These are phyloP conservation scores for Diaporthe citrichinensis DNA, from an alignment of 2,329 filamentous ascomycete genomes.

Conservation along the genomic window DNA sequence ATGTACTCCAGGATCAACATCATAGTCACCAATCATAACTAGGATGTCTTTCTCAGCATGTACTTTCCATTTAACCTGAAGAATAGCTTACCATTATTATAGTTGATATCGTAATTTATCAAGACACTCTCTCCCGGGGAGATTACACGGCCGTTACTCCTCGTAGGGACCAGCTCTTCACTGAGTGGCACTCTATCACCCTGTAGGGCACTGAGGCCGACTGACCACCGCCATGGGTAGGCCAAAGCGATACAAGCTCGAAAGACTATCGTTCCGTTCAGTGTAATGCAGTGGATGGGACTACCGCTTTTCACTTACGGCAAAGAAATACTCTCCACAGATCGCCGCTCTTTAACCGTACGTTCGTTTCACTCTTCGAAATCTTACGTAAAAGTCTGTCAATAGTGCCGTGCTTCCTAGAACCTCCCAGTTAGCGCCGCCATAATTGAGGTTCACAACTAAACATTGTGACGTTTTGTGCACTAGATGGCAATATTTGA, in stretches of 20 bases:
- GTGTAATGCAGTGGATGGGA: neutral
- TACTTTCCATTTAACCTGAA: no score
- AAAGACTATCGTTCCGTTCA: neutral
- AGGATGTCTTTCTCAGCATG: neutral
- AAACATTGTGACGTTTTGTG: neutral
- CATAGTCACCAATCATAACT: slow-evolving; percentile 18
- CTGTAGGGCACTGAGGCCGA: neutral
- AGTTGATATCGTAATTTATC: neutral
- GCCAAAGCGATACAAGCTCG: slow-evolving; percentile 7
- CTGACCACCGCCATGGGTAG: neutral
- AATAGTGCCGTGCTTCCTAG: slow-evolving; percentile 1
- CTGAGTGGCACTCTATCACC: neutral
- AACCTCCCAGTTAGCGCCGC: neutral
- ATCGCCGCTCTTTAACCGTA: neutral
- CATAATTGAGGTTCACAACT: no score
- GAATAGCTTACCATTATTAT: neutral
- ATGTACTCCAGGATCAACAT: neutral
- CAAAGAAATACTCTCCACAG: slow-evolving; percentile 2
- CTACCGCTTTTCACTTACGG: neutral
- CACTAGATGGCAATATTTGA: neutral
- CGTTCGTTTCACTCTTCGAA: neutral
- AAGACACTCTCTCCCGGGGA: neutral
- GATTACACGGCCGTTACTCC: neutral
- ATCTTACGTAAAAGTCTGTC: neutral
- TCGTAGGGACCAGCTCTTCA: slow-evolving; percentile 11